Evolutionary conservation across 768 basidiomycete species (phyloP).

Genomic region (Chalciporus chontae): DNA sequence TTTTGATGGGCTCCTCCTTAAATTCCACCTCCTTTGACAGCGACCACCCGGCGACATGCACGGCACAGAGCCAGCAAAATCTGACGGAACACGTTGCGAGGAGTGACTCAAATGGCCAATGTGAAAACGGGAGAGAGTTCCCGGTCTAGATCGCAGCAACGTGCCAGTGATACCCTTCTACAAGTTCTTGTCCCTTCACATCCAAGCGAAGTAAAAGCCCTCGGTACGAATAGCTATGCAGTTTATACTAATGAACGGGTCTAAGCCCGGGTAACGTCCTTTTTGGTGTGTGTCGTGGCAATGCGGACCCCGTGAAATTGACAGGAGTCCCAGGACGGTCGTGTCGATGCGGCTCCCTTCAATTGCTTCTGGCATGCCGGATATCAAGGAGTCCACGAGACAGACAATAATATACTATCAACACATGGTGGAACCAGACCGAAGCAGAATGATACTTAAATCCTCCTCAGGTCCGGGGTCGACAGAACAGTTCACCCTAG

Average conservation of each 20-base stretch:
- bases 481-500: background rate
- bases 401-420: background rate
- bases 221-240: constrained; percentile 11
- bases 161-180: background rate
- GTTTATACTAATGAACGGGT: constrained; percentile 7
- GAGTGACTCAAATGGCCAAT: background rate
- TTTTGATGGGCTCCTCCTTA: background rate
- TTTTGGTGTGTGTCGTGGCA: constrained; percentile 1
- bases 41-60: background rate
- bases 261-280: background rate
- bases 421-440: constrained; percentile 4
- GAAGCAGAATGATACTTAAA: constrained; percentile 5
- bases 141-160: constrained; percentile 1
- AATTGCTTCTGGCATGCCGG: constrained; percentile 6
- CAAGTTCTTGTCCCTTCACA: background rate
- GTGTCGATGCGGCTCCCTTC: background rate
- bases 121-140: background rate
- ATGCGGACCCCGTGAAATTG: constrained; percentile 2
- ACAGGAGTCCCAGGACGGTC: too few species aligned
- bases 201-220: background rate
- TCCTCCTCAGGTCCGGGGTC: background rate
- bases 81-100: background rate
- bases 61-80: background rate
- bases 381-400: background rate
- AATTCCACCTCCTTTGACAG: background rate